A percentile compares a stretch with the other conserved stretches of the same genome.
These are phyloP conservation scores for Cystobasidium ongulense DNA, from an alignment of 768 basidiomycete genomes.

Conservation along the genomic window DNA sequence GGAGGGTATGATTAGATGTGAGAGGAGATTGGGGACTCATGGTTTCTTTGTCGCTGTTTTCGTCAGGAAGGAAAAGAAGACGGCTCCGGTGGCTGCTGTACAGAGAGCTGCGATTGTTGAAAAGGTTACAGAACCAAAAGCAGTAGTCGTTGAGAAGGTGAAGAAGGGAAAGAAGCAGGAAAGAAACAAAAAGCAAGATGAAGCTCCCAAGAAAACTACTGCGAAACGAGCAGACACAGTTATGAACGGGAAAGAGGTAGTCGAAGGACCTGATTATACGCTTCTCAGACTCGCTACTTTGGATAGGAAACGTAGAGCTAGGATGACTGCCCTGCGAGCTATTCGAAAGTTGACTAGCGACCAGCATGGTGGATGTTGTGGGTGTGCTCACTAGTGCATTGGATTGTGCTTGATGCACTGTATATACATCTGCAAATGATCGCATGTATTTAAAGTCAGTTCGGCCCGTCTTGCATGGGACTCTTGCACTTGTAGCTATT, in stretches of 20 bases:
- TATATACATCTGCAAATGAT: neutral
- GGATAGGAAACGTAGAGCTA: neutral
- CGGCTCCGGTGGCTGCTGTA: neutral
- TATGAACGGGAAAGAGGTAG: neutral
- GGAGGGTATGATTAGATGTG: slow-evolving; percentile 45
- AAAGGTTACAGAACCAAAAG: no score
- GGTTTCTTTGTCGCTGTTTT: slow-evolving; percentile 99
- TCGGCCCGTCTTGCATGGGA: no score
- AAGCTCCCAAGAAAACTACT: slow-evolving; percentile 46
- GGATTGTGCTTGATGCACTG: neutral
- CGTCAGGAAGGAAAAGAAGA: slow-evolving; percentile 44
- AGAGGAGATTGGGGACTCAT: slow-evolving; percentile 71
- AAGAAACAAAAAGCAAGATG: neutral
- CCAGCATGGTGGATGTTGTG: neutral
- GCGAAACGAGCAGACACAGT: slow-evolving; percentile 39
- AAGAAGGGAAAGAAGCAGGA: neutral
- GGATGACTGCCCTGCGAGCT: neutral
- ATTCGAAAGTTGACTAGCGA: neutral
- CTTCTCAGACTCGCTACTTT: slow-evolving; percentile 15
- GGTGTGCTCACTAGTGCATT: neutral
- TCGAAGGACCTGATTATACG: neutral
- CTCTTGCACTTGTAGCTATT: neutral
- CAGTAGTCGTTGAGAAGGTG: no score
- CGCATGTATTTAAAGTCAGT: no score
- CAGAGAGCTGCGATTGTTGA: neutral